Base-by-base conservation (phyloP, 352 stramenopile species). In the Phytophthora chlamydospora region DNA sequence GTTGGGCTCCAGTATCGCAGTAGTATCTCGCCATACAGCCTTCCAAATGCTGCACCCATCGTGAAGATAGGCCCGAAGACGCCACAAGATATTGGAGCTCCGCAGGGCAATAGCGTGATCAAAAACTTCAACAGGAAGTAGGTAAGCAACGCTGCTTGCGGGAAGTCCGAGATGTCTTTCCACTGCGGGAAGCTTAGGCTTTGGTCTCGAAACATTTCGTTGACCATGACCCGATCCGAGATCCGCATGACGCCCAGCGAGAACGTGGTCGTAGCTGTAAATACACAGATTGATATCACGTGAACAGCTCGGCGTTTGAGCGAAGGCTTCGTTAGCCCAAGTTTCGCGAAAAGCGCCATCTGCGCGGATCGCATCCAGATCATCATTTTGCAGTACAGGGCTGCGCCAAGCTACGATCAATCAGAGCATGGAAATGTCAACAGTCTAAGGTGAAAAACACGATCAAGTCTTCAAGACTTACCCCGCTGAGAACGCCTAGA, bases 61-160 rank as follows among this genome's bases (percentile, higher is more conserved):
- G 85, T 90, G 45, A 96, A 95, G 13, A 93, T 65, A 10, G 88
- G 88, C 4, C 83, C 85, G 36, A 96, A 93, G 17, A 94, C 78
- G 9, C 88, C 88, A 42, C 89, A 88, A 24, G 88, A 93, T 4
- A 95, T 62, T 3, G 84, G 85, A 5, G 89, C 83, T 14, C 85
- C 84, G 27, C 85, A 93, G 8, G 79, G 81, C 16, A 95, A 32
- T 11, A 94, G 62, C 10, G 84, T 94, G 3, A 87, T 84, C 29
- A 73, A 55, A 39, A 92, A 95, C 49, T 94, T 93, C 56, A 93
- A 66, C 34, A 71, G 64, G 47, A 90, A 87, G 43, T 90, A 93
- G 38, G 81, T 64, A 29, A 91, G 68, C 2, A 95, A 54, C 16
- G 83, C 85, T 19, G 89, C 76, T 9, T 82, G 76, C 3, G 81